Conservation (phyloP, 805 yeast species). For the Yarrowia deformans region DNA sequence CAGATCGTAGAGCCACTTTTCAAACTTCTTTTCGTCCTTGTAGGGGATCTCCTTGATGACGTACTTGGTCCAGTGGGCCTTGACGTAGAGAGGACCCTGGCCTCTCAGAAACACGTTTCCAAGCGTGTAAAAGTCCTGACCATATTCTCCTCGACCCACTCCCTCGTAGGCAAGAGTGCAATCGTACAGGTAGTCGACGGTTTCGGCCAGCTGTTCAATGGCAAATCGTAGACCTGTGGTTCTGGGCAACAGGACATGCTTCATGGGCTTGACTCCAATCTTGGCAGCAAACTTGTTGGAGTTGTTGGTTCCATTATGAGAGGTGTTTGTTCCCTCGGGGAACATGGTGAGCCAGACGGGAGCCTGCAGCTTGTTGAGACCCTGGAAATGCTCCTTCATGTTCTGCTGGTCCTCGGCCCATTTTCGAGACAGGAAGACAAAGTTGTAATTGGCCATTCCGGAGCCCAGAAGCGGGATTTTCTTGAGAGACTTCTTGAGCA, state of each 20-base stretch:
- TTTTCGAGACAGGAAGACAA: slow-evolving; percentile 80
- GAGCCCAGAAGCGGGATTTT: slow-evolving; percentile 78
- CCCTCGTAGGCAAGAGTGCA: slow-evolving; percentile 85
- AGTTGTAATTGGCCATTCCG: slow-evolving; percentile 82
- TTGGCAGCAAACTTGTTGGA: slow-evolving; percentile 66
- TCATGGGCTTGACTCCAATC: slow-evolving; percentile 53
- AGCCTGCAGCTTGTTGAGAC: slow-evolving; percentile 57
- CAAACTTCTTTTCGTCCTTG: slow-evolving; percentile 63
- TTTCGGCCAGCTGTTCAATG: slow-evolving; percentile 58
- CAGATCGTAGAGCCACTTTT: slow-evolving; percentile 71
- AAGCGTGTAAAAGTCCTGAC: slow-evolving; percentile 78
- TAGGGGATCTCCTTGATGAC: slow-evolving; percentile 69
- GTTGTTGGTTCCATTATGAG: slow-evolving; percentile 66
- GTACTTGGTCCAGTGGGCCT: slow-evolving; percentile 68
- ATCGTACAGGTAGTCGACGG: slow-evolving; percentile 69
- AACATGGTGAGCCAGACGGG: slow-evolving; percentile 77
- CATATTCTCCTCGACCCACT: slow-evolving; percentile 64
- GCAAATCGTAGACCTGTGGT: slow-evolving; percentile 77
- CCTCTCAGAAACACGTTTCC: slow-evolving; percentile 71
- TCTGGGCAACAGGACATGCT: slow-evolving; percentile 81
- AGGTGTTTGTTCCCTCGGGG: slow-evolving; percentile 94
- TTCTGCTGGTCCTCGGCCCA: slow-evolving; percentile 79
- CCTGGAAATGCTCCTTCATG: slow-evolving; percentile 62
- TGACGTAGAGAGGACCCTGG: slow-evolving; percentile 70
- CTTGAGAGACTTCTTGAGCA: slow-evolving; percentile 76